Percentiles rank a stretch among this genome's conserved stretches.
phyloP scores from a whole-genome alignment of 2,329 filamentous ascomycete genomes.

The Aspergillus sp. region DNA sequence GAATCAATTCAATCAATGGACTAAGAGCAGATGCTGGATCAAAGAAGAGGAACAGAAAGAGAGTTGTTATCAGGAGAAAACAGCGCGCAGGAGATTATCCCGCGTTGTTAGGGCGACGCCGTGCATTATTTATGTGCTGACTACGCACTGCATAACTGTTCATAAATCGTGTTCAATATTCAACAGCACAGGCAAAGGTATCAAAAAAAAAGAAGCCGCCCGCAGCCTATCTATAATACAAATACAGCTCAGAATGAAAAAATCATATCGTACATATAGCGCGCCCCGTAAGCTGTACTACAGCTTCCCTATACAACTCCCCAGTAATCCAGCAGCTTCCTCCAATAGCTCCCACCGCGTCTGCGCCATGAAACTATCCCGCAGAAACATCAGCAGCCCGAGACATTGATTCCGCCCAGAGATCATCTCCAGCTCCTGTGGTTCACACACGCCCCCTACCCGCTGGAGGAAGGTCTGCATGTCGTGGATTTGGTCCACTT shows the following conservation, averaged over 20 bases:
- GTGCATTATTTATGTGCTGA: too few relatives aligned
- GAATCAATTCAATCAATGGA: too few relatives aligned
- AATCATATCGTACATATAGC: slow-evolving; percentile 1
- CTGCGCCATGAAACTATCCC: slow-evolving; percentile 63
- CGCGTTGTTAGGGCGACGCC: too few relatives aligned
- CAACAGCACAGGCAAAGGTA: too few relatives aligned
- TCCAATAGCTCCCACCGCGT: slow-evolving; percentile 88
- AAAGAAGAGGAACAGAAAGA: too few relatives aligned
- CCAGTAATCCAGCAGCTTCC: slow-evolving; percentile 72
- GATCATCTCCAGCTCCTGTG: slow-evolving; percentile 66
- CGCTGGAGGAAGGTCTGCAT: slow-evolving; percentile 72
- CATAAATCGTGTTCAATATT: too few relatives aligned
- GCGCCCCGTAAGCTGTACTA: background rate
- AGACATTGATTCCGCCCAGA: slow-evolving; percentile 74
- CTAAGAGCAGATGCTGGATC: too few relatives aligned
- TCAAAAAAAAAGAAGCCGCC: too few relatives aligned
- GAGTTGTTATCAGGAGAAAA: too few relatives aligned
- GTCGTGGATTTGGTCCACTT: slow-evolving; percentile 60
- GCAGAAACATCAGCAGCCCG: slow-evolving; percentile 70
- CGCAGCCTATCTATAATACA: too few relatives aligned
- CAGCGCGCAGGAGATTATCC: too few relatives aligned
- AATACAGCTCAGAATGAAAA: background rate
- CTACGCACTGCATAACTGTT: too few relatives aligned
- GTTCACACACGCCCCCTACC: slow-evolving; percentile 62
- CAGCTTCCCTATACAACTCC: slow-evolving; percentile 66